Base-by-base conservation (phyloP, 2,329 filamentous ascomycete genomes). In the Amphichorda felina region DNA sequence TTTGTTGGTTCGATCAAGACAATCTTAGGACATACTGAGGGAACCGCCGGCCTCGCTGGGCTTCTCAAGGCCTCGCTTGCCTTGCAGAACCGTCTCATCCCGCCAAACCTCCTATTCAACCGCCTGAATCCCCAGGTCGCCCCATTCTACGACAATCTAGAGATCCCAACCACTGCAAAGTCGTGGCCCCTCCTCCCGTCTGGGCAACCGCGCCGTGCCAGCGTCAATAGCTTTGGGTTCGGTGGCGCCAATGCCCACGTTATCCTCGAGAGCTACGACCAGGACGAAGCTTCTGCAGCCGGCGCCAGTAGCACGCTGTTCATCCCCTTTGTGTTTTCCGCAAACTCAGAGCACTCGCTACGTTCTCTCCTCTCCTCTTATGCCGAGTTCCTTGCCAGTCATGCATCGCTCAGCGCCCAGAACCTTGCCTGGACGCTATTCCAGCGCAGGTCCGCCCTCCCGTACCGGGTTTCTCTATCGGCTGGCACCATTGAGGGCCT, bases 11-110 rank as follows among this genome's bases (percentile, higher is more conserved):
- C 41, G 2, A 28, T 47, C 33, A 48, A 49, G 38, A 36, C 45
- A 2, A 38, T 35, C 19, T 58, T 70, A 18, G 69, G 69, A 8
- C 69, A 73, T 45, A 38, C 66, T 6, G 69, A 72, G 41, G 66
- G 60, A 3, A 64, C 65, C 0, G 65, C 61, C 2, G 67, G 69
- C n/a, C 60, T 72, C 14, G 58, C 64, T 1, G 64, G 61, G 4
- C 49, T 72, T 14, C 67, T 73, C 41, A 73, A 73, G 47, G 61
- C 64, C 0, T 60, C 62, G 1, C 40, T 72, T 39, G 68, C 66
- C 57, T 54, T 72, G 2, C 66, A 71, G 41, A 57, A 62, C 35
- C 63, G 60, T 4, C 64, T 67, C 38, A 60, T 72, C 17, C 50
- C 66, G 9, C 66, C 66, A 6, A 70, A 69, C 40, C 51, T 61